Percentiles rank a stretch among this genome's conserved stretches.
Conservation (phyloP, 2,329 filamentous ascomycete species). For the Pleurostoma richardsiae region DNA sequence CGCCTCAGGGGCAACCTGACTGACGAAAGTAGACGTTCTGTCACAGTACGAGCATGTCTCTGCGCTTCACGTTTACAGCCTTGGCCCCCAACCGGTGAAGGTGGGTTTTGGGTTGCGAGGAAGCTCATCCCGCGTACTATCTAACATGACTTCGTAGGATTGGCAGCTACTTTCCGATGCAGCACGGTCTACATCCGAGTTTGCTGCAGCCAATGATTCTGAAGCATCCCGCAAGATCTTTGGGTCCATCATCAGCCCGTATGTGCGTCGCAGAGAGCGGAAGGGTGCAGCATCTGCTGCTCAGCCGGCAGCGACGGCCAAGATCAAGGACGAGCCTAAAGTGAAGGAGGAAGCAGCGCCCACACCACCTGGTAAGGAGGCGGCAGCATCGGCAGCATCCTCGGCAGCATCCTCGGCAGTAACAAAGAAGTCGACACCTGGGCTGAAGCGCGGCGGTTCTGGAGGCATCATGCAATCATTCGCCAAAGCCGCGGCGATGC, state of each 20-base stretch:
- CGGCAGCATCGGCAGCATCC: constrained; percentile 23
- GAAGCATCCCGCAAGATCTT: constrained; percentile 56
- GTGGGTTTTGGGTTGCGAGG: constrained; percentile 25
- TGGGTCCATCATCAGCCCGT: constrained; percentile 69
- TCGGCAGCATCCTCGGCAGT: constrained; percentile 23
- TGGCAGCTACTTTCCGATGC: constrained; percentile 68
- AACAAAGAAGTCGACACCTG: constrained; percentile 30
- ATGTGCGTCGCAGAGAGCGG: constrained; percentile 50
- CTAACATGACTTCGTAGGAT: constrained; percentile 30
- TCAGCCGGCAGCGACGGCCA: constrained; percentile 14
- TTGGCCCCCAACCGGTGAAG: constrained; percentile 66
- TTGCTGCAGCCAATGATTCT: constrained; percentile 54
- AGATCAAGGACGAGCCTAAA: constrained; percentile 29
- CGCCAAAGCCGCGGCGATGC: constrained; percentile 53
- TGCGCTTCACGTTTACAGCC: constrained; percentile 83
- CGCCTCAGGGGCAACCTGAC: constrained; percentile 2
- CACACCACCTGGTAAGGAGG: constrained; percentile 8
- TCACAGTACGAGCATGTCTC: constrained; percentile 65
- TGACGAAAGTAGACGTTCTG: constrained; percentile 51
- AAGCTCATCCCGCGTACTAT: too few relatives aligned
- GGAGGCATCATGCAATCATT: constrained; percentile 73
- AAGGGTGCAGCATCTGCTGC: constrained; percentile 21
- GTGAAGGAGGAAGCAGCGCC: constrained; percentile 20
- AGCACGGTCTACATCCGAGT: constrained; percentile 54
- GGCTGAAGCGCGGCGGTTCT: constrained; percentile 54